Conservation (phyloP, 257 asterid species). For the Vinca minor region DNA sequence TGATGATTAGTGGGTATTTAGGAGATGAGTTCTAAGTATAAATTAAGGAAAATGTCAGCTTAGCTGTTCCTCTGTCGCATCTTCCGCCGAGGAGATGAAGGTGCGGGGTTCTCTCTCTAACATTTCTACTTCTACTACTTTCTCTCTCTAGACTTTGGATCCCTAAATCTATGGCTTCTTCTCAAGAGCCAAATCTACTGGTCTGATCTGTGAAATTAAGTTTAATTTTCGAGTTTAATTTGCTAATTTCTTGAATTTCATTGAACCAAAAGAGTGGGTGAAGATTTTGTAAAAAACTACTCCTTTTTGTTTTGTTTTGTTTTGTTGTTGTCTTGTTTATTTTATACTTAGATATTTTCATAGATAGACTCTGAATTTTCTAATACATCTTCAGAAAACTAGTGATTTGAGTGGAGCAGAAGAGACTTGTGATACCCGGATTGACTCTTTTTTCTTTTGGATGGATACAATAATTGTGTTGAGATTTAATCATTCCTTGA, state of each 20-base stretch:
- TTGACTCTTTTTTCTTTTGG: no score
- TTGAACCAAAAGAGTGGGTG: neutral
- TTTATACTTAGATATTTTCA: no score
- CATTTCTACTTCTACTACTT: neutral
- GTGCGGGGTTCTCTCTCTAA: slow-evolving; percentile 28
- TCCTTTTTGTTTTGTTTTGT: neutral
- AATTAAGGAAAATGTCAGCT: slow-evolving; percentile 19
- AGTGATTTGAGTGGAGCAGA: no score
- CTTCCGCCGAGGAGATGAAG: slow-evolving; percentile 44
- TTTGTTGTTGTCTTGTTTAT: no score
- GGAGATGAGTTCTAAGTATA: slow-evolving; percentile 11
- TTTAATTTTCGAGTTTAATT: slow-evolving; percentile 4
- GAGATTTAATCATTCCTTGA: no score
- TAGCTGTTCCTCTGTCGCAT: slow-evolving; percentile 34
- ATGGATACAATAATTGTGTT: no score
- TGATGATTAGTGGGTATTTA: slow-evolving; percentile 22
- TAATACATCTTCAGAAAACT: no score
- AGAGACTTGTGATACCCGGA: no score
- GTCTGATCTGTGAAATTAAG: slow-evolving; percentile 18
- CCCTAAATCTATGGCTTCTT: slow-evolving; percentile 34
- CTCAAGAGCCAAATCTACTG: slow-evolving; percentile 8
- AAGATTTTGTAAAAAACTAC: neutral
- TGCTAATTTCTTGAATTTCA: neutral
- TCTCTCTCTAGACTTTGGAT: slow-evolving; percentile 38
- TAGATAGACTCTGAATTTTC: no score